Base-by-base conservation (phyloP, 129 eudicot species). In the Ambrosia trifida region DNA sequence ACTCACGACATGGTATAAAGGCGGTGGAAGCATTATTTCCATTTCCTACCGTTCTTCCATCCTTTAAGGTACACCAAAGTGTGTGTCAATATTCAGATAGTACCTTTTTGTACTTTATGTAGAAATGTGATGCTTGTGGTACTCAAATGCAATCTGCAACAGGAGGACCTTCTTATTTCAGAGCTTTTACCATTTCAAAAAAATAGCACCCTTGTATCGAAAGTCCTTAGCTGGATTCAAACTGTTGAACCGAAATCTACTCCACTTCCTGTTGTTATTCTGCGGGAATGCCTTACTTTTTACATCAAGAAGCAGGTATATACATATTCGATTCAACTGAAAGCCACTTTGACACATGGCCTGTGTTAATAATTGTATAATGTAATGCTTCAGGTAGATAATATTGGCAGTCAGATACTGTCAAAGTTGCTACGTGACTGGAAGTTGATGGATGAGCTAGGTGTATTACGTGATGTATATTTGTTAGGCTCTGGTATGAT, bases 401-500 rank as follows among this genome's bases (percentile, higher is more conserved):
- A 70, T 68, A 84, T 95, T 74, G 99, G 99, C 35, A 77, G 83
- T 70, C 85, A 80, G 70, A 95, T 95, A 78, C 76, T 95, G 85
- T 87, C 99, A 6, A 95, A 95, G 76, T 81, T 95, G 81, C 82
- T 95, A 46, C 58, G 69, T 70, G 97, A 95, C 61, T 95, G 99
- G 99, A 88, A 91, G 78, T 80, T 95, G 87, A 86, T 95, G 85
- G 99, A 90, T 64, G 99, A 95, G 84, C 78, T 95, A 54, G 97
- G 87, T 57, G 85, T 95, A 28, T 66, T 95, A 77, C 91, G 96
- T 72, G 93, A 87, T 68, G 88, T 95, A 76, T 95, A 85, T 78
- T 77, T 95, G 82, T 77, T 95, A 77, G 99, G 97, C 73, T 95
- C 99, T 72, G 99, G 99, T 93, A 85, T 75, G 97, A 93, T 87